Percentiles rank a stretch among this genome's conserved stretches.
phyloP scores from a whole-genome alignment of 2,329 filamentous ascomycete species.

The Xylariaceae sp. region DNA sequence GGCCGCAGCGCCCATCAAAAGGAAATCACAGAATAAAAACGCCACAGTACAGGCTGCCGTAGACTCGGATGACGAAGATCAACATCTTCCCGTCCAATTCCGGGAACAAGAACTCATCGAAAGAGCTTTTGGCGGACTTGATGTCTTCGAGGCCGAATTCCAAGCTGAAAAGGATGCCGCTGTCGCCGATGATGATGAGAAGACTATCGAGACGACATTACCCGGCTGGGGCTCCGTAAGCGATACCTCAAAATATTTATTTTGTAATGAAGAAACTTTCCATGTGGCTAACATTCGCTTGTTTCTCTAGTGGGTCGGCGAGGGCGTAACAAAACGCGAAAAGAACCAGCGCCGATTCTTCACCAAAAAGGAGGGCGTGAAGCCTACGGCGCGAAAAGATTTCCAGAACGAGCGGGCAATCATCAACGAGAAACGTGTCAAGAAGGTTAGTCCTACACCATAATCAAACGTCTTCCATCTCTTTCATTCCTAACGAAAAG shows the following conservation, averaged over 20 bases:
- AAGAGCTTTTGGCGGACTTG: constrained; percentile 80
- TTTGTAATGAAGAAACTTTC: neutral
- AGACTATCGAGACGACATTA: constrained; percentile 75
- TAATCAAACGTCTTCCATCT: too few relatives aligned
- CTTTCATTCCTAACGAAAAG: neutral
- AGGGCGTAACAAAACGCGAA: constrained; percentile 67
- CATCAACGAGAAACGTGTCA: constrained; percentile 82
- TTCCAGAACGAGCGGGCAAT: constrained; percentile 78
- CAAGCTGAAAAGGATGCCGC: constrained; percentile 66
- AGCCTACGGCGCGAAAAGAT: constrained; percentile 72
- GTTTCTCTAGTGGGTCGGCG: constrained; percentile 57
- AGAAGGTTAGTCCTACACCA: constrained; percentile 57
- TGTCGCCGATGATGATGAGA: constrained; percentile 66
- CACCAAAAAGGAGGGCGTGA: constrained; percentile 65
- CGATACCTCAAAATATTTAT: constrained; percentile 33
- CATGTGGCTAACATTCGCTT: constrained; percentile 3
- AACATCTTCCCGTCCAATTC: constrained; percentile 52
- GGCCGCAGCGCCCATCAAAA: constrained; percentile 23
- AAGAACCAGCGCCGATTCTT: constrained; percentile 60
- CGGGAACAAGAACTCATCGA: constrained; percentile 65
- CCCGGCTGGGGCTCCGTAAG: constrained; percentile 75
- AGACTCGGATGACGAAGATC: constrained; percentile 42
- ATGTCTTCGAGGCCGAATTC: constrained; percentile 71
- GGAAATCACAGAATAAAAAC: constrained; percentile 26
- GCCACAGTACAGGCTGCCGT: constrained; percentile 31